A percentile compares a stretch with the other conserved stretches of the same genome.
Evolutionary conservation across 768 basidiomycete species (phyloP).

Genomic region (Amanita rubescens): DNA sequence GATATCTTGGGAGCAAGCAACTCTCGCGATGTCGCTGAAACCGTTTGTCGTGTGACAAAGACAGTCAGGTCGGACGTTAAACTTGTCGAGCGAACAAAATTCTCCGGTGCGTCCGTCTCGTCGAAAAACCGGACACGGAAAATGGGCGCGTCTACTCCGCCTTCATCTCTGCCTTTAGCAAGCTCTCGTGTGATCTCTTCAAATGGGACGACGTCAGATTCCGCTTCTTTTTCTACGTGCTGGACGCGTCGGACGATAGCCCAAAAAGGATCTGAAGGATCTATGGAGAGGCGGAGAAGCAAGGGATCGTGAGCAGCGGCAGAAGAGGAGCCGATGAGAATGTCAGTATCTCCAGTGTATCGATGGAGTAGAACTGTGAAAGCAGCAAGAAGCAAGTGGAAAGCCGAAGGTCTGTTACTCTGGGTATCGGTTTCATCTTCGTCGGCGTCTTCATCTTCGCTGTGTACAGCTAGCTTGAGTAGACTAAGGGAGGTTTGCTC

Average conservation of each 20-base stretch:
- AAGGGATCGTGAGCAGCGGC: conserved; percentile 70
- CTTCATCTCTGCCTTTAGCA: conserved; percentile 56
- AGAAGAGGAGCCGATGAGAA: conserved; percentile 87
- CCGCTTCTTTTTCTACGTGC: conserved; percentile 76
- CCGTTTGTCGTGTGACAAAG: conserved; percentile 73
- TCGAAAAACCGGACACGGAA: conserved; percentile 98
- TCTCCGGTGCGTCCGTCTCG: conserved; percentile 70
- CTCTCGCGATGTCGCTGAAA: conserved; percentile 59
- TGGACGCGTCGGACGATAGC: conserved; percentile 81
- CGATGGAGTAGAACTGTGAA: conserved; percentile 88
- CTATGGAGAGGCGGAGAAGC: conserved; percentile 74
- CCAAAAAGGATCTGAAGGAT: conserved; percentile 86
- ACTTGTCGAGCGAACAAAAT: conserved; percentile 73
- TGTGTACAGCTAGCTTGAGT: conserved; percentile 73
- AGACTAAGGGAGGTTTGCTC: conserved; percentile 70
- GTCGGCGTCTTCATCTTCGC: conserved; percentile 46
- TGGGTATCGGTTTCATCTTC: conserved; percentile 36
- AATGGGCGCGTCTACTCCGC: conserved; percentile 54
- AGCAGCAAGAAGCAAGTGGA: conserved; percentile 87
- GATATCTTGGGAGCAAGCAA: conserved; percentile 70
- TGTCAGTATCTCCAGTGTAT: conserved; percentile 92
- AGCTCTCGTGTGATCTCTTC: conserved; percentile 67
- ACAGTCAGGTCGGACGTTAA: conserved; percentile 90
- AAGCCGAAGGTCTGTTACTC: conserved; percentile 62
- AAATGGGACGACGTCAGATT: conserved; percentile 75